Base-by-base conservation (phyloP, 2,329 filamentous ascomycete genomes). In the Monilinia polystroma region DNA sequence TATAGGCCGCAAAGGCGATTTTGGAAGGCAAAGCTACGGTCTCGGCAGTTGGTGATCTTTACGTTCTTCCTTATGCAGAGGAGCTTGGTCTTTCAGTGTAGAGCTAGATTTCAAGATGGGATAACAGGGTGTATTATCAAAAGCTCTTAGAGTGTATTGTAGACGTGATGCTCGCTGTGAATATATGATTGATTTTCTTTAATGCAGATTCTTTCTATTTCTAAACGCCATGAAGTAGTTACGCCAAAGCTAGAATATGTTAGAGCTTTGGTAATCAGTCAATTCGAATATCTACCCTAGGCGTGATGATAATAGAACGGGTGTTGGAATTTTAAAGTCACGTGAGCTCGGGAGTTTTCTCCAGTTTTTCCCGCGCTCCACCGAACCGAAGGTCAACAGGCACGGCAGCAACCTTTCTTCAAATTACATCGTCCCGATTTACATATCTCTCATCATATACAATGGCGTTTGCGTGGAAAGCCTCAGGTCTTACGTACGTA, bases 391-490 rank as follows among this genome's bases (percentile, higher is more conserved):
- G 69, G 67, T 72, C 55, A 51, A 69, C 67, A 64, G 66, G 62
- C 45, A 58, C 66, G 54, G 64, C 66, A 69, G 52, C 68, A 69
- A 68, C 70, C 68, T 67, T 63, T 62, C 65, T 62, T 52, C 63
- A 68, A 47, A 71, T 49, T 63, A 63, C 66, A 66, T 54, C 38
- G 53, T 65, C 58, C 68, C 45, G 14, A 67, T 63, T 68, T 67
- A 72, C 69, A 72, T 47, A 72, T 63, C 49, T 58, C 59, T 68
- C 67, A 69, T 68, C 72, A 68, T 51, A 72, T 70, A 75, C 68
- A 76, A 99, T 98, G 95, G 85, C 90, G 83, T 94, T 93, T 85
- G 92, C 93, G 80, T 99, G 94, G 95, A 98, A 97, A 91, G 88
- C 93, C 79, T 92, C 95, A 80, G 95, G 95, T 82, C 85, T 98